A percentile compares a stretch with the other conserved stretches of the same genome.
phyloP scores from a whole-genome alignment of 2,329 filamentous ascomycete genomes.

The Sarocladium kiliense region DNA sequence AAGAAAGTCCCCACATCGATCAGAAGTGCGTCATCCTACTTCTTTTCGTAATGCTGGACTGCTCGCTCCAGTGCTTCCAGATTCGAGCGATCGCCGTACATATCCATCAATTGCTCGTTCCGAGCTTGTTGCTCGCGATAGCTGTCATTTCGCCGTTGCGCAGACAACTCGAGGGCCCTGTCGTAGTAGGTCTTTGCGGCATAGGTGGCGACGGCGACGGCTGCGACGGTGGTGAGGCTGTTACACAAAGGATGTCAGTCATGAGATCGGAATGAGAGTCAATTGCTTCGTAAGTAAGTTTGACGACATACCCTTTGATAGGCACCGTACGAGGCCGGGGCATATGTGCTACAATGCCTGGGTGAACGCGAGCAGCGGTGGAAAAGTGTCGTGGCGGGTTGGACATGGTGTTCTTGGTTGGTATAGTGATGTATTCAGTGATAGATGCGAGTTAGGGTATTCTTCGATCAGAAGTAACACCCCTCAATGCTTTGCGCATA shows the following conservation, averaged over 20 bases:
- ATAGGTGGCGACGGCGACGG: conserved; percentile 27
- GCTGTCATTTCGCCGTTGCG: conserved; percentile 19
- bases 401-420: conserved; percentile 9
- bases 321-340: conserved; percentile 23
- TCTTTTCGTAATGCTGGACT: conserved; percentile 39
- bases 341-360: conserved; percentile 26
- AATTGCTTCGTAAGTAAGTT: neutral
- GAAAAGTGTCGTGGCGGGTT: conserved; percentile 24
- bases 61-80: conserved; percentile 44
- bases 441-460: neutral
- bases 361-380: conserved; percentile 27
- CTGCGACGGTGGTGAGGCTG: conserved; percentile 27
- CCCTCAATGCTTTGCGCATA: neutral
- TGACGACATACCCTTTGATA: conserved; percentile 26
- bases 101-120: conserved; percentile 40
- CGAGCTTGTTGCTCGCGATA: conserved; percentile 16
- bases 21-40: conserved; percentile 14
- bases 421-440: neutral
- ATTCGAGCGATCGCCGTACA: conserved; percentile 45
- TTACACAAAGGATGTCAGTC: conserved; percentile 4
- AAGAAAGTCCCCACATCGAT: neutral
- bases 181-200: conserved; percentile 28
- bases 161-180: conserved; percentile 20
- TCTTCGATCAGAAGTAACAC: conserved; percentile 8
- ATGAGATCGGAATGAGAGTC: neutral